phyloP scores from a whole-genome alignment of 2,329 filamentous ascomycete species.

The Botrytis fabae region DNA sequence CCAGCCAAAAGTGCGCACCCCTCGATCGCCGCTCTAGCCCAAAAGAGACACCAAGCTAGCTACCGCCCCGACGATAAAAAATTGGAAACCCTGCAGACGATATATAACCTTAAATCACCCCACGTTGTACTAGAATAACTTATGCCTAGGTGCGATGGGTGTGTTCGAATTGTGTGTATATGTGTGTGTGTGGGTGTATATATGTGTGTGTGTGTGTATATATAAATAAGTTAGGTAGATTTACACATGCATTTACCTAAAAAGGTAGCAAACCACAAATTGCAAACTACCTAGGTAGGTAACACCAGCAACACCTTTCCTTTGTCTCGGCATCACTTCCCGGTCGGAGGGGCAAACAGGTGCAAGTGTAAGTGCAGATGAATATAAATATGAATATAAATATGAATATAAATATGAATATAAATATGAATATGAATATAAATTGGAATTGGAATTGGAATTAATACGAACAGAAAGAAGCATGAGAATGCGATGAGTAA shows the following conservation, averaged over 20 bases:
- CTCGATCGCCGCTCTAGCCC: background rate
- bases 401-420: background rate
- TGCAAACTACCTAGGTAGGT: too few relatives aligned
- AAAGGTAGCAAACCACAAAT: too few relatives aligned
- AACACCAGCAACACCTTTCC: background rate
- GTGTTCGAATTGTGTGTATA: too few relatives aligned
- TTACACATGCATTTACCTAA: too few relatives aligned
- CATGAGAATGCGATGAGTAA: background rate
- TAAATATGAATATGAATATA: too few relatives aligned
- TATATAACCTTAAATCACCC: background rate
- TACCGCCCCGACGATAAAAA: too few relatives aligned
- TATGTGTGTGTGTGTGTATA: too few relatives aligned
- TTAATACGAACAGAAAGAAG: background rate
- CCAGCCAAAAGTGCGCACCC: background rate
- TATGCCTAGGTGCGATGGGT: background rate
- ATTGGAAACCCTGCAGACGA: background rate
- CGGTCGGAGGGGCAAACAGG: background rate
- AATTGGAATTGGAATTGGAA: background rate
- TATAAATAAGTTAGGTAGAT: too few relatives aligned
- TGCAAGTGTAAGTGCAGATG: background rate
- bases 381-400: background rate
- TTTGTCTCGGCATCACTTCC: constrained; percentile 2
- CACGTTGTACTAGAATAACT: background rate
- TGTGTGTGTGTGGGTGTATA: too few relatives aligned
- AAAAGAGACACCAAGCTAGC: too few relatives aligned